Evolutionary conservation across 371 early-diverging fungal species (phyloP).

Genomic region (Apophysomyces elegans): DNA sequence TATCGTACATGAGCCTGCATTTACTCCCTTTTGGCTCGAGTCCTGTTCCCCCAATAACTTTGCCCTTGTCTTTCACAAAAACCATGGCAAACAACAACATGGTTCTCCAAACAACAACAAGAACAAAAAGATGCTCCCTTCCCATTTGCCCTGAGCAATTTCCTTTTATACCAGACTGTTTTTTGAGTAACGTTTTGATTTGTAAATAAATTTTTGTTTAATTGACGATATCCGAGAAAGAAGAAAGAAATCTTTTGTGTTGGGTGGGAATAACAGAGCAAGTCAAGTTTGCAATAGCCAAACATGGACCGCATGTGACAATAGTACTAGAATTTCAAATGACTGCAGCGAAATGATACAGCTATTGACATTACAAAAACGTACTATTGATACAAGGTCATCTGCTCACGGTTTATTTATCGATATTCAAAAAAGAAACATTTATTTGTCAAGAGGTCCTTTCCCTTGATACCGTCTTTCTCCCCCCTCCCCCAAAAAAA

Average conservation of each 20-base stretch:
- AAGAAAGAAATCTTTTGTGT: background rate
- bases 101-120: background rate
- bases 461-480: background rate
- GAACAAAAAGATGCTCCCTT: background rate
- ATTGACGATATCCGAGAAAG: conserved; percentile 7
- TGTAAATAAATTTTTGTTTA: conserved; percentile 3
- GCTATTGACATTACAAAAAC: conserved; percentile 2
- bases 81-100: background rate
- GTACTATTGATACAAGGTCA: background rate
- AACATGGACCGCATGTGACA: conserved; percentile 1
- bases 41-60: background rate
- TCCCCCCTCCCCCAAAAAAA: background rate
- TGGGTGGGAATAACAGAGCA: background rate
- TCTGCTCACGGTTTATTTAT: background rate
- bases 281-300: conserved; percentile 2
- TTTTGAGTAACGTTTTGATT: background rate
- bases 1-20: conserved; percentile 24
- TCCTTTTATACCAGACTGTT: background rate
- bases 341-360: background rate
- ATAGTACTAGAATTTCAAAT: background rate
- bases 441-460: background rate
- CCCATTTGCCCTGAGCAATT: background rate
- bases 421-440: conserved; percentile 1
- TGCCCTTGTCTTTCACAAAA: conserved; percentile 14
- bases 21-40: conserved; percentile 9